Conservation (phyloP, 805 yeast genomes). For the Kregervanrija pseudodelftensis region DNA sequence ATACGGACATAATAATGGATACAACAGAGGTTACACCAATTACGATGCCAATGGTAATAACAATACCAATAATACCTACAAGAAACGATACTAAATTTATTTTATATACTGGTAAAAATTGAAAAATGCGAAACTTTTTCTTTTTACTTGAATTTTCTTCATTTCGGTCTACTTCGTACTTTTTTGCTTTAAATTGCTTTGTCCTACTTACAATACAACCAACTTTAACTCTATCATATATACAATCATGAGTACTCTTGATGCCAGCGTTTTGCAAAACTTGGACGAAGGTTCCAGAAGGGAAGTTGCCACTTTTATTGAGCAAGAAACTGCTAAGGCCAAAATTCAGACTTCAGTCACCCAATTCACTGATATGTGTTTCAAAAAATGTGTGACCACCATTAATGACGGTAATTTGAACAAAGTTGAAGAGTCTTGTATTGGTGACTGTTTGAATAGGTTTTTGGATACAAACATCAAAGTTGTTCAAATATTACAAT, state of each 20-base stretch:
- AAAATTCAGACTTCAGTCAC: constrained; percentile 85
- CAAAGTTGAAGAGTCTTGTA: constrained; percentile 59
- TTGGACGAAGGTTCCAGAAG: constrained; percentile 65
- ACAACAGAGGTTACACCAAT: neutral
- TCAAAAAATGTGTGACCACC: constrained; percentile 68
- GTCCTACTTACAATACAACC: too few relatives aligned
- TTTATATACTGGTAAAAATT: too few relatives aligned
- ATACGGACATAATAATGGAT: too few relatives aligned
- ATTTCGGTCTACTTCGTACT: neutral
- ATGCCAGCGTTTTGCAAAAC: constrained; percentile 20
- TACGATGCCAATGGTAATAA: neutral
- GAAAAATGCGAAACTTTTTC: neutral
- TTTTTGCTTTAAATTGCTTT: too few relatives aligned
- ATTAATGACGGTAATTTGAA: constrained; percentile 43
- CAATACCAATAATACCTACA: too few relatives aligned
- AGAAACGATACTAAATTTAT: too few relatives aligned
- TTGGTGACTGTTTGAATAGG: constrained; percentile 75
- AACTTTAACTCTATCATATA: neutral
- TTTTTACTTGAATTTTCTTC: neutral
- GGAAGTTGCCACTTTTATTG: constrained; percentile 70
- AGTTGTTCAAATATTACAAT: constrained; percentile 51
- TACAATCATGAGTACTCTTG: constrained; percentile 19
- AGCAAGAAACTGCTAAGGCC: constrained; percentile 77
- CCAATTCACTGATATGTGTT: constrained; percentile 83
- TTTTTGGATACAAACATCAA: constrained; percentile 83